Conservation (phyloP, 2,329 filamentous ascomycete species). For the Zymoseptoria brevis region DNA sequence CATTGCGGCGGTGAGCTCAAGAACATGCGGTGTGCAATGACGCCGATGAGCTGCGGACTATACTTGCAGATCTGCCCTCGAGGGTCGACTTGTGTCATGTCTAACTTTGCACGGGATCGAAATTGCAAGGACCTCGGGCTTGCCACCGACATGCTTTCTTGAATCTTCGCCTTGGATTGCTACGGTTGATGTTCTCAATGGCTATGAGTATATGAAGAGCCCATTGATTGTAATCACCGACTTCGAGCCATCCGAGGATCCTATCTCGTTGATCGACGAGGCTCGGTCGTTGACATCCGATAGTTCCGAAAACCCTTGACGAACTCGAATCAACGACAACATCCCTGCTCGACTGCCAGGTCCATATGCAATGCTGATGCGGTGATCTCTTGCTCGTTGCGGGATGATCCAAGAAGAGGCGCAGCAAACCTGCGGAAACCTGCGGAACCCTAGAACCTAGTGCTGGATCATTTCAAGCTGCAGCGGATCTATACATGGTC, state of each 20-base stretch:
- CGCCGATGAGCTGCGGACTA: not conserved
- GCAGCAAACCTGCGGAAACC: not conserved
- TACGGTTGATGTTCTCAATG: not conserved
- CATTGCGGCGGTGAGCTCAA: too few relatives aligned
- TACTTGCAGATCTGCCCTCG: not conserved
- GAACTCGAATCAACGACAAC: not conserved
- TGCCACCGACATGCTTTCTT: not conserved
- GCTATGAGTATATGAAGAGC: not conserved
- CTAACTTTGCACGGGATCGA: not conserved
- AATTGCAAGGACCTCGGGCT: not conserved
- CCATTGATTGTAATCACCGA: not conserved
- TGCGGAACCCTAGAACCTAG: not conserved
- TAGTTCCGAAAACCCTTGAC: not conserved
- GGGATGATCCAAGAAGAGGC: not conserved
- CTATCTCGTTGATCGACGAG: not conserved
- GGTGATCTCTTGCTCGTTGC: not conserved
- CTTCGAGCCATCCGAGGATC: not conserved
- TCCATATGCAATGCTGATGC: not conserved
- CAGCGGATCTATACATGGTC: not conserved
- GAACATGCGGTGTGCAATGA: too few relatives aligned
- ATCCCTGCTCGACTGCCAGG: not conserved
- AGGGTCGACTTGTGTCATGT: not conserved
- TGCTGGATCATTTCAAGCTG: not conserved
- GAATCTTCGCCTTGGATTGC: not conserved
- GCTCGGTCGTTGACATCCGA: too few relatives aligned